These are phyloP conservation scores for Naganishia friedmannii DNA, from an alignment of 768 basidiomycete species.

Conservation along the genomic window DNA sequence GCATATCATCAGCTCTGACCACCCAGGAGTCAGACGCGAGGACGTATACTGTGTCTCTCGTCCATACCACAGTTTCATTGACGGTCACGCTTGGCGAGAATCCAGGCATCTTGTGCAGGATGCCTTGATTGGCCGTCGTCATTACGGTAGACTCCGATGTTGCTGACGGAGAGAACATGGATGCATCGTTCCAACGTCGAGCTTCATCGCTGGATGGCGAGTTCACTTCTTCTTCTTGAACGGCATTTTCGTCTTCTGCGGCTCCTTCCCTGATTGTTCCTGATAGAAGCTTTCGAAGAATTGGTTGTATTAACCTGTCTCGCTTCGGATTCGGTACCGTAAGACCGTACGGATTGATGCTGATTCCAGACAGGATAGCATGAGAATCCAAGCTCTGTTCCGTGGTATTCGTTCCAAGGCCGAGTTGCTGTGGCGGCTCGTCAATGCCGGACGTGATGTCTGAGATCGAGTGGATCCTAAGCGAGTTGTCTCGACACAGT, in stretches of 20 bases:
- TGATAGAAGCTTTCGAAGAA: conserved; percentile 11
- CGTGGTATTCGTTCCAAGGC: conserved; percentile 51
- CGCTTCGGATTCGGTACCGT: conserved; percentile 39
- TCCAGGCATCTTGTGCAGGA: not conserved
- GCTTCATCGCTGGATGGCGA: conserved; percentile 35
- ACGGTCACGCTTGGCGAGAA: conserved; percentile 37
- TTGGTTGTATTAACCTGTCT: conserved; percentile 30
- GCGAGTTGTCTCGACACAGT: conserved; percentile 70
- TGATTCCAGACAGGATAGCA: conserved; percentile 43
- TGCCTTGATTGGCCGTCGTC: not conserved
- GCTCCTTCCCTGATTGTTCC: not conserved
- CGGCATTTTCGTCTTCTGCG: not conserved
- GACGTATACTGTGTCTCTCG: conserved; percentile 41
- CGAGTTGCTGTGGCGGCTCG: conserved; percentile 62
- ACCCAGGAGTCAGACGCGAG: conserved; percentile 40
- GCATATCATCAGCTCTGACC: conserved; percentile 37
- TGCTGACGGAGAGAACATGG: conserved; percentile 38
- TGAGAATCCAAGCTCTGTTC: conserved; percentile 40
- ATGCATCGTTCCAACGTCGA: conserved; percentile 47
- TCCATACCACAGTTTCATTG: conserved; percentile 42
- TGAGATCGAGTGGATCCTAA: conserved; percentile 74
- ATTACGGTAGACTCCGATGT: conserved; percentile 25
- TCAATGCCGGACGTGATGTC: conserved; percentile 54
- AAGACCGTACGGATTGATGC: conserved; percentile 49
- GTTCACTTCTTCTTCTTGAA: conserved; percentile 4